These are phyloP conservation scores for Solanum pinnatisectum DNA, from an alignment of 257 asterid genomes.

Conservation along the genomic window DNA sequence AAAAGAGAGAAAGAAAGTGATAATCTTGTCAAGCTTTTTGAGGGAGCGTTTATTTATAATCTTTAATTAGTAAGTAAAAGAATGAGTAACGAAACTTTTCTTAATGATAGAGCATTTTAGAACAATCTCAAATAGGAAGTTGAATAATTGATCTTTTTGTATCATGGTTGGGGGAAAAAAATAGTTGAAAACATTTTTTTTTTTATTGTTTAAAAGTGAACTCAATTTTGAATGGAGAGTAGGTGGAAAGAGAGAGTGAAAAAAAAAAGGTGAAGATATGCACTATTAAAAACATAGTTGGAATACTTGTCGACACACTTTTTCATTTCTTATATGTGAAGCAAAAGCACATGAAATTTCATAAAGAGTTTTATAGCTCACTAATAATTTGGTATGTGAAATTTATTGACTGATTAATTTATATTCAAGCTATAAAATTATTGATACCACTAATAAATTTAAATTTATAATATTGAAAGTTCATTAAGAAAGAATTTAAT, in stretches of 20 bases:
- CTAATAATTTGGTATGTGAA: neutral
- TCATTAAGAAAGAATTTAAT: neutral
- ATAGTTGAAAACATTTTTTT: neutral
- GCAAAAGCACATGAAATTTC: neutral
- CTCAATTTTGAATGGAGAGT: neutral
- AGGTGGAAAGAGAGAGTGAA: neutral
- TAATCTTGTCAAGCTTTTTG: neutral
- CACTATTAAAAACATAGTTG: neutral
- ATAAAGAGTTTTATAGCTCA: neutral
- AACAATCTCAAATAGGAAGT: neutral
- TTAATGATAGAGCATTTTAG: neutral
- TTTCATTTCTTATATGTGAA: neutral
- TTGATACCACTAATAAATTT: neutral
- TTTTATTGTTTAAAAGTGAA: neutral
- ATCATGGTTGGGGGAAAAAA: neutral
- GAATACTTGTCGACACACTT: neutral
- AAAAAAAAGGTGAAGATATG: neutral
- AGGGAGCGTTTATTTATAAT: neutral
- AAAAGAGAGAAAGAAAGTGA: neutral
- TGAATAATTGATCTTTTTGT: neutral
- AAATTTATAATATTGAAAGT: neutral
- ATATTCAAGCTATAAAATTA: neutral
- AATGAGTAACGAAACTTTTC: neutral
- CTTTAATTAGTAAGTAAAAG: neutral
- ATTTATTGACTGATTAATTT: neutral